Conservation (phyloP, 352 stramenopile species). For the Phytophthora ramorum region DNA sequence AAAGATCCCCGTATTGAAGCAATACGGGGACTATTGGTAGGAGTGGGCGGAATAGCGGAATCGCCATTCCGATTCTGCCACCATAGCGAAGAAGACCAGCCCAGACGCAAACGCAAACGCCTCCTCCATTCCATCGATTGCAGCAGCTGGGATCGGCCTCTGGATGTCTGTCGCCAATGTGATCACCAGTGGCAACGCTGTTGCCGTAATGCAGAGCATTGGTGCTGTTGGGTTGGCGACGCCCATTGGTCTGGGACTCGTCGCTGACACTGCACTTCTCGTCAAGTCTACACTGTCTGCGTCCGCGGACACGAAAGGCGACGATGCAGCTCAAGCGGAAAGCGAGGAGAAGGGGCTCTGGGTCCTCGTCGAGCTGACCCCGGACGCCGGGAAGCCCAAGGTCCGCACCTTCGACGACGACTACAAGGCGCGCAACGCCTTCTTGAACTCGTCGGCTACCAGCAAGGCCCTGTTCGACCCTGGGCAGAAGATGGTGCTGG, state of each 20-base stretch:
- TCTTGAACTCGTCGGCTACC: conserved; percentile 17
- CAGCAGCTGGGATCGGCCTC: too few relatives aligned
- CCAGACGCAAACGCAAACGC: too few relatives aligned
- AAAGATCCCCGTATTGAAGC: too few relatives aligned
- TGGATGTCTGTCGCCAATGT: too few relatives aligned
- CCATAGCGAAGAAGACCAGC: too few relatives aligned
- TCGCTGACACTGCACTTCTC: conserved; percentile 25
- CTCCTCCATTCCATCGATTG: too few relatives aligned
- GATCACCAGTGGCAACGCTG: conserved; percentile 45
- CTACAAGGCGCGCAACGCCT: conserved; percentile 28
- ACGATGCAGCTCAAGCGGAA: not conserved
- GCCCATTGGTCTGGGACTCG: conserved; percentile 36
- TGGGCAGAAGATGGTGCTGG: conserved; percentile 13
- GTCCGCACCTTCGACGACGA: conserved; percentile 21
- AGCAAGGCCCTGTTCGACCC: conserved; percentile 29
- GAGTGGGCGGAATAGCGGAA: too few relatives aligned
- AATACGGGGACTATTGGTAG: too few relatives aligned
- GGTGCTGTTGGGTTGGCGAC: conserved; percentile 49
- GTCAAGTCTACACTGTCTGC: conserved; percentile 2
- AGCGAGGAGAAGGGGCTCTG: conserved; percentile 13
- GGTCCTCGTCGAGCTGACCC: conserved; percentile 22
- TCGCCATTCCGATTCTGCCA: too few relatives aligned
- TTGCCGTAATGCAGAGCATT: conserved; percentile 58
- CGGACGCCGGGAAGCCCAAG: conserved; percentile 1
- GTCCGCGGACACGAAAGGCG: not conserved